These are phyloP conservation scores for Colletotrichum musicola DNA, from an alignment of 2,329 filamentous ascomycete genomes.

Conservation along the genomic window DNA sequence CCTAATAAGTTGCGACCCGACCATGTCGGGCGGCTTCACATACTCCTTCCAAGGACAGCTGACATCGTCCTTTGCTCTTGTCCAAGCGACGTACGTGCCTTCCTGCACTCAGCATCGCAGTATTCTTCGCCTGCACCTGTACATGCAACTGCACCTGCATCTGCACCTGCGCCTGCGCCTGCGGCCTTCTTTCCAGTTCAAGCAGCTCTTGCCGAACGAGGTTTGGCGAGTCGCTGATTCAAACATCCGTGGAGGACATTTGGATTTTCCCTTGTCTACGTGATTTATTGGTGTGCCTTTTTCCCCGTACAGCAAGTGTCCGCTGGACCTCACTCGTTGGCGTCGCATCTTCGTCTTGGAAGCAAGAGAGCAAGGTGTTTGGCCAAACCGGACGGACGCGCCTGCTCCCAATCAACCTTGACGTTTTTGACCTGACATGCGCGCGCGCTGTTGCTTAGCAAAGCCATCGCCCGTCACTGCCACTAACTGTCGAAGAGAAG, in stretches of 20 bases:
- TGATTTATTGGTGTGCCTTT: conserved; percentile 14
- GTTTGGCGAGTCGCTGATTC: conserved; percentile 27
- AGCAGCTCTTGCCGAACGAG: conserved; percentile 27
- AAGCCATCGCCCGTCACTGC: conserved; percentile 8
- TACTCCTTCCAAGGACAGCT: conserved; percentile 1
- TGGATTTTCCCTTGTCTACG: conserved; percentile 28
- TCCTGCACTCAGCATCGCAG: not conserved
- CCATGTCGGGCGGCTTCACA: conserved; percentile 24
- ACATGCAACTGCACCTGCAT: conserved; percentile 14
- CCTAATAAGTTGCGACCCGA: conserved; percentile 28
- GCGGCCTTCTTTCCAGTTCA: conserved; percentile 25
- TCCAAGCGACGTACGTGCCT: conserved; percentile 7
- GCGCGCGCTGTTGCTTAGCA: conserved; percentile 4
- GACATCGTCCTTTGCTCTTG: conserved; percentile 1
- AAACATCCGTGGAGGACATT: conserved; percentile 23
- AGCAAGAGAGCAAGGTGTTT: conserved; percentile 8
- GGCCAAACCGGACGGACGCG: conserved; percentile 10
- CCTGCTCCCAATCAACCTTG: conserved; percentile 10
- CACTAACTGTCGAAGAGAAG: conserved; percentile 26
- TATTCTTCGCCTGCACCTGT: too few species aligned
- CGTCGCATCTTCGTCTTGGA: conserved; percentile 19
- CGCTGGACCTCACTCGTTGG: conserved; percentile 9
- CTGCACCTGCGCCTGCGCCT: conserved; percentile 11
- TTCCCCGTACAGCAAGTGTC: conserved; percentile 25
- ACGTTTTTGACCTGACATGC: conserved; percentile 28